A percentile compares a stretch with the other conserved stretches of the same genome.
These are phyloP conservation scores for Aspergillus hortae DNA, from an alignment of 2,329 filamentous ascomycete species.

Conservation along the genomic window DNA sequence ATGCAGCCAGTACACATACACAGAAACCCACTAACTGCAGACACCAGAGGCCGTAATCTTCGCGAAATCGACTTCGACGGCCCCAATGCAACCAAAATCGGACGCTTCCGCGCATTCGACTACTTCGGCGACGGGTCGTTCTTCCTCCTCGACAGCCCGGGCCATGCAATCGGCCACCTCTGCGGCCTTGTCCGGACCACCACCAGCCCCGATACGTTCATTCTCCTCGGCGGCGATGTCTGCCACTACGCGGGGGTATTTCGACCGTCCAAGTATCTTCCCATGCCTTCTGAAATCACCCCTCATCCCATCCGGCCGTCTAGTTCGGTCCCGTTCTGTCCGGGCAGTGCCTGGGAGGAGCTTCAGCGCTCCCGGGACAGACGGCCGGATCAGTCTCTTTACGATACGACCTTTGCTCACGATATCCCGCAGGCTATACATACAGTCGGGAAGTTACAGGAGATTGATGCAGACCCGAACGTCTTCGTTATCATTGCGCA, in stretches of 20 bases:
- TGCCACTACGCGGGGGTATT: neutral
- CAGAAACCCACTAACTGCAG: neutral
- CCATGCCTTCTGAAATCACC: neutral
- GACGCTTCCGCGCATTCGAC: constrained; percentile 28
- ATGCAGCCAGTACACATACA: neutral
- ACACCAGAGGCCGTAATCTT: neutral
- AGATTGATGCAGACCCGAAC: constrained; percentile 23
- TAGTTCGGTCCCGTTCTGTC: constrained; percentile 3
- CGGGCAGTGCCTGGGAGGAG: constrained; percentile 8
- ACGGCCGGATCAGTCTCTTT: constrained; percentile 11
- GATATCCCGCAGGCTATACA: constrained; percentile 22
- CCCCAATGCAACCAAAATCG: constrained; percentile 1
- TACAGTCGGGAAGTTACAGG: constrained; percentile 19
- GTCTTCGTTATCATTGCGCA: constrained; percentile 31
- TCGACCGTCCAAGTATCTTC: constrained; percentile 1
- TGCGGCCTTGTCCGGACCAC: neutral
- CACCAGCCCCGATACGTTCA: neutral
- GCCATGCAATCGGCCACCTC: constrained; percentile 1
- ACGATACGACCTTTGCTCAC: constrained; percentile 19
- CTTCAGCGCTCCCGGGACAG: constrained; percentile 12
- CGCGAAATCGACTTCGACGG: constrained; percentile 1
- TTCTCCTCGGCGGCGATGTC: neutral
- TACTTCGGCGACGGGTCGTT: constrained; percentile 55
- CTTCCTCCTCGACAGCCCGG: constrained; percentile 46
- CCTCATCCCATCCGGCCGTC: neutral